These are phyloP conservation scores for Sporothrix globosa DNA, from an alignment of 2,329 filamentous ascomycete species.

Conservation along the genomic window DNA sequence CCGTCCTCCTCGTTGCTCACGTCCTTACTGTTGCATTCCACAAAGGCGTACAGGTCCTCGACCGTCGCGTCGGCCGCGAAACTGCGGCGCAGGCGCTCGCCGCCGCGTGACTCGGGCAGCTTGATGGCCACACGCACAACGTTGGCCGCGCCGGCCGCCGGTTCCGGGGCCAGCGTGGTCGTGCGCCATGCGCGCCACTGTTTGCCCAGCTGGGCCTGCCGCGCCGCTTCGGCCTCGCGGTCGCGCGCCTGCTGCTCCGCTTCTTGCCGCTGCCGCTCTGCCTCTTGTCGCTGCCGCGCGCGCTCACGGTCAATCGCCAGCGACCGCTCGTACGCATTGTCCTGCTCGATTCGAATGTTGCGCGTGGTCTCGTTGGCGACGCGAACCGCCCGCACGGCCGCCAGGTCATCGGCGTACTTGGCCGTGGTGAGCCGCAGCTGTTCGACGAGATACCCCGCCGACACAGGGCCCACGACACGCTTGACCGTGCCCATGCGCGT, in stretches of 20 bases:
- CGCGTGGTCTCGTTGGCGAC: slow-evolving; percentile 80
- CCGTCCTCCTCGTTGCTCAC: slow-evolving; percentile 45
- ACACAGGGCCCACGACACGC: slow-evolving; percentile 72
- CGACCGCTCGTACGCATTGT: slow-evolving; percentile 90
- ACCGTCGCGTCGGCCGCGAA: slow-evolving; percentile 72
- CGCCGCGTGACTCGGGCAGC: slow-evolving; percentile 62
- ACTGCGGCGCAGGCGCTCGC: slow-evolving; percentile 70
- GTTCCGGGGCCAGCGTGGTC: slow-evolving; percentile 68
- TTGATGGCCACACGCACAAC: slow-evolving; percentile 72
- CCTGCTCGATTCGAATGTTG: slow-evolving; percentile 81
- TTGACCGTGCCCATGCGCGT: slow-evolving; percentile 90
- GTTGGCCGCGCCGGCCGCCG: slow-evolving; percentile 55
- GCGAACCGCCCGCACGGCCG: slow-evolving; percentile 72
- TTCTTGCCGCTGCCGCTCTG: slow-evolving; percentile 54
- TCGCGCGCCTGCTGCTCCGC: slow-evolving; percentile 65
- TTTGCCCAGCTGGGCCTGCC: slow-evolving; percentile 48
- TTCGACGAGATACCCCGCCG: slow-evolving; percentile 70
- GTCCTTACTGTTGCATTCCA: slow-evolving; percentile 81
- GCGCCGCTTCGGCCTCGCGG: slow-evolving; percentile 63
- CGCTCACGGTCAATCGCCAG: slow-evolving; percentile 86
- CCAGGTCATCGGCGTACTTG: slow-evolving; percentile 75
- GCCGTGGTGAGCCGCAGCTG: slow-evolving; percentile 75
- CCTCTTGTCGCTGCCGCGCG: slow-evolving; percentile 70
- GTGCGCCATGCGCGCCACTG: slow-evolving; percentile 81
- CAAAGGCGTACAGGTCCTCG: slow-evolving; percentile 93